Conservation (phyloP, 2,329 filamentous ascomycete species). For the Colletotrichum tropicicola region DNA sequence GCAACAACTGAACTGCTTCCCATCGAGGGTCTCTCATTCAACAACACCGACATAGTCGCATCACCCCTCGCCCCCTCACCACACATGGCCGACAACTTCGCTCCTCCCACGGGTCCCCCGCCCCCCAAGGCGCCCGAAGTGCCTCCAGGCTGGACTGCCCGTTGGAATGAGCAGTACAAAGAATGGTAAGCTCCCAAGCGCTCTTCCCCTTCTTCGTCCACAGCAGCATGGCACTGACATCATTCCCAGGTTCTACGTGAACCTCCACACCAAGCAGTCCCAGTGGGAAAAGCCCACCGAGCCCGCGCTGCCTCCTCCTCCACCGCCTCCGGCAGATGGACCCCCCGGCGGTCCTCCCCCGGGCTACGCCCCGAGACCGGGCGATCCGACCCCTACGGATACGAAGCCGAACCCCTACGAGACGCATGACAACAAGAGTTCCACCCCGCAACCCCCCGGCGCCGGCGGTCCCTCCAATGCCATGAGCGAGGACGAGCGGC, state of each 20-base stretch:
- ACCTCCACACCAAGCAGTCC: slow-evolving; percentile 86
- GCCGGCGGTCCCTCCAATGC: slow-evolving; percentile 37
- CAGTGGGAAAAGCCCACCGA: slow-evolving; percentile 88
- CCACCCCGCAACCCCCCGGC: slow-evolving; percentile 41
- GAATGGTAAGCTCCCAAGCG: slow-evolving; percentile 68
- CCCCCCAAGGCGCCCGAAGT: slow-evolving; percentile 71
- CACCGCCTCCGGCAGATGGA: slow-evolving; percentile 45
- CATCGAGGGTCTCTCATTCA: not conserved
- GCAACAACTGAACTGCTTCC: not conserved
- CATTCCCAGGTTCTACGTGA: slow-evolving; percentile 82
- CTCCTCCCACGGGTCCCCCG: slow-evolving; percentile 62
- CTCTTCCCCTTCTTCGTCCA: not conserved
- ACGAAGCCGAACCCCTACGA: slow-evolving; percentile 69
- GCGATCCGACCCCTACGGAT: slow-evolving; percentile 53
- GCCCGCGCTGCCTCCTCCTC: slow-evolving; percentile 62
- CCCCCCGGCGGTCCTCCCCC: slow-evolving; percentile 71
- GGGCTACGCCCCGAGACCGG: slow-evolving; percentile 64
- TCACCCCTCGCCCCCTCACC: no score
- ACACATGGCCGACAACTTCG: slow-evolving; percentile 64
- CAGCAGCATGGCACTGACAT: not conserved
- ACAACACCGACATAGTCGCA: not conserved
- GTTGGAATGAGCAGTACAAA: slow-evolving; percentile 88
- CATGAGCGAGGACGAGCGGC: slow-evolving; percentile 72
- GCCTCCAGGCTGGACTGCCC: slow-evolving; percentile 77
- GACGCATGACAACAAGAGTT: slow-evolving; percentile 32